Percentiles rank a stretch among this genome's conserved stretches.
Conservation (phyloP, 192 early-diverging fungal species). For the Phycomyces nitens region DNA sequence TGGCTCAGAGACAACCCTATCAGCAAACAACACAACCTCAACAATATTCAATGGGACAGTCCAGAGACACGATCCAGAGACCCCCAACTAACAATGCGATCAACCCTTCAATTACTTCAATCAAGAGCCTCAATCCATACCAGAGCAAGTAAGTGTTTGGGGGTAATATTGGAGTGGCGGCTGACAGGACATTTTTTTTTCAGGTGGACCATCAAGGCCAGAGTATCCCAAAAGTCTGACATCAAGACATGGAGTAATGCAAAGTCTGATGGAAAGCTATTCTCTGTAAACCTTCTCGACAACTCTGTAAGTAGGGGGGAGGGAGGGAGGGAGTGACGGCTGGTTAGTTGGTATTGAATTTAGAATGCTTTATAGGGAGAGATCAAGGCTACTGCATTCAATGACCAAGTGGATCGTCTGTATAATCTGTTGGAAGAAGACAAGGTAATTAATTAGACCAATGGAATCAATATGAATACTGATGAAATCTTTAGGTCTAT, state of each 20-base stretch:
- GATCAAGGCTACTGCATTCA: constrained; percentile 94
- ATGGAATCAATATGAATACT: background rate
- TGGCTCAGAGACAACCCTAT: constrained; percentile 28
- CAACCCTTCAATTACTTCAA: constrained; percentile 46
- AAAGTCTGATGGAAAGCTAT: constrained; percentile 78
- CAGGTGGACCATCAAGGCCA: constrained; percentile 94
- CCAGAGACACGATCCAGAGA: background rate
- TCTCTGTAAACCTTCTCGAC: constrained; percentile 85
- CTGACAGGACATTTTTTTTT: background rate
- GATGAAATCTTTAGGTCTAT: constrained; percentile 44
- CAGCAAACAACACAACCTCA: constrained; percentile 37
- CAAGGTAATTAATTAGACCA: constrained; percentile 40
- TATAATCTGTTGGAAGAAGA: constrained; percentile 77
- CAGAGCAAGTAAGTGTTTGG: constrained; percentile 68
- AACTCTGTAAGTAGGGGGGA: constrained; percentile 61
- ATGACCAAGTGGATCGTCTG: constrained; percentile 75
- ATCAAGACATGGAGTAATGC: constrained; percentile 80
- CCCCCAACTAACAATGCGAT: constrained; percentile 11
- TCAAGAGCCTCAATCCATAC: constrained; percentile 82
- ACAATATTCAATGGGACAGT: constrained; percentile 12
- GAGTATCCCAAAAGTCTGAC: constrained; percentile 79
- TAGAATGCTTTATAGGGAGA: constrained; percentile 61
- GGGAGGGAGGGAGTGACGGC: no score
- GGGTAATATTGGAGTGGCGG: no score
- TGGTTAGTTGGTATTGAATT: background rate